phyloP scores from a whole-genome alignment of 2,329 filamentous ascomycete genomes.

The Penicillium occitanis region DNA sequence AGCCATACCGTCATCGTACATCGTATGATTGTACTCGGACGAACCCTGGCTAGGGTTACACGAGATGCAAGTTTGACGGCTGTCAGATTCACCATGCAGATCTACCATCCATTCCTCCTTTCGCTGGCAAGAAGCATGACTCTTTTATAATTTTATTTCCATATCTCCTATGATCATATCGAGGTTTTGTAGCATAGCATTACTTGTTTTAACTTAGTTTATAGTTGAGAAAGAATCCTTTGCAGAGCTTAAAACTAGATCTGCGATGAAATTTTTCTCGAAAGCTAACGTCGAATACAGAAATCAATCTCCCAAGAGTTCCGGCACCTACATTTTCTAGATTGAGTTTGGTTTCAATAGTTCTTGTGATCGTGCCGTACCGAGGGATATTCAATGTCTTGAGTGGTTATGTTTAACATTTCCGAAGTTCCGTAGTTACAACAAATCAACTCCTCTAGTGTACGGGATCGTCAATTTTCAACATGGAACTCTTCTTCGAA shows the following conservation, averaged over 20 bases:
- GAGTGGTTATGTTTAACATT: not conserved
- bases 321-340: not conserved
- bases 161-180: not conserved
- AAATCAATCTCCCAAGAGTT: not conserved
- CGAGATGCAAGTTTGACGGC: not conserved
- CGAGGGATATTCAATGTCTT: not conserved
- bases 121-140: not conserved
- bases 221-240: not conserved
- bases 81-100: not conserved
- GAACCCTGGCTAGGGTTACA: not conserved
- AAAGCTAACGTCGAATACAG: too few species aligned
- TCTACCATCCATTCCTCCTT: not conserved
- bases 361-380: conserved; percentile 4
- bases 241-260: not conserved
- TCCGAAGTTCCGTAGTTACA: not conserved
- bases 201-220: not conserved
- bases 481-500: not conserved
- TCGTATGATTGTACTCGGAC: not conserved
- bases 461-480: not conserved
- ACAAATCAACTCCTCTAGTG: not conserved
- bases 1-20: not conserved
- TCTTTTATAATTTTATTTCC: not conserved
- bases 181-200: not conserved
- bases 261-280: not conserved
- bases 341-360: not conserved